A percentile compares a stretch with the other conserved stretches of the same genome.
Conservation (phyloP, 805 yeast species). For the Hanseniaspora clermontiae region DNA sequence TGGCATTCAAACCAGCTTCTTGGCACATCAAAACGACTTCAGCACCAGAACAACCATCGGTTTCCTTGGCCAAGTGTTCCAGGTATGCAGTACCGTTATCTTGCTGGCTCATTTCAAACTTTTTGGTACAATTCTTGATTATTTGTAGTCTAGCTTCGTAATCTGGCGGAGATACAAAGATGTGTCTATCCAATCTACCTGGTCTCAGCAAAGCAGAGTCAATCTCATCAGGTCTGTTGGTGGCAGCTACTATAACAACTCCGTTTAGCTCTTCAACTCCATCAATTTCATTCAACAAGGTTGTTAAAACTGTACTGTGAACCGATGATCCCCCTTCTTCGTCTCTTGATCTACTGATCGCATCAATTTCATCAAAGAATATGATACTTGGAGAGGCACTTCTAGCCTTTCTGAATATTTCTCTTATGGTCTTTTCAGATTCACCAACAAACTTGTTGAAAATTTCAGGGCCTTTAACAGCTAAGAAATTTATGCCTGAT, state of each 20-base stretch:
- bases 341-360: constrained; percentile 68
- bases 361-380: constrained; percentile 94
- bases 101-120: constrained; percentile 42
- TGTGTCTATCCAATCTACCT: constrained; percentile 85
- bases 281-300: constrained; percentile 86
- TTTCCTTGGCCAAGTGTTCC: constrained; percentile 37
- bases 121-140: constrained; percentile 50
- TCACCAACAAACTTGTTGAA: constrained; percentile 95
- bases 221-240: constrained; percentile 86
- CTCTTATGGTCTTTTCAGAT: constrained; percentile 84
- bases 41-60: constrained; percentile 95
- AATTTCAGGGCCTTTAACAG: constrained; percentile 94
- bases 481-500: constrained; percentile 82
- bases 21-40: constrained; percentile 85
- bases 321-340: constrained; percentile 49
- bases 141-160: constrained; percentile 67
- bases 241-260: constrained; percentile 89
- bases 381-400: constrained; percentile 91
- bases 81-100: constrained; percentile 33
- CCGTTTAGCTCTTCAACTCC: constrained; percentile 93
- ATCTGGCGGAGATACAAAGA: constrained; percentile 90
- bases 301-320: constrained; percentile 75
- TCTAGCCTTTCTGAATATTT: constrained; percentile 82
- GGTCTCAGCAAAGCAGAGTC: constrained; percentile 91
- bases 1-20: constrained; percentile 90